Conservation (phyloP, 306 rosid species). For the Argentina anserina region DNA sequence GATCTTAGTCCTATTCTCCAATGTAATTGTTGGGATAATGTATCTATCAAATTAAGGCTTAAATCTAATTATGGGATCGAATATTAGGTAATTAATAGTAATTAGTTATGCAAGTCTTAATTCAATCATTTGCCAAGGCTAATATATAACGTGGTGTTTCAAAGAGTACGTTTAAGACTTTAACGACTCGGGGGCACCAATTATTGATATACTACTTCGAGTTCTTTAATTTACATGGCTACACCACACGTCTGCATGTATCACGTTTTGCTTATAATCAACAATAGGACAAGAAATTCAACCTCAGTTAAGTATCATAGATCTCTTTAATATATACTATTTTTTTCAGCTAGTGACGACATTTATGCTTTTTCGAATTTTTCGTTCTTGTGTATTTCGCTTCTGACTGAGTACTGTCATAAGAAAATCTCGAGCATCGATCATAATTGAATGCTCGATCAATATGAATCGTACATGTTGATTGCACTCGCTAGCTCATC, state of each 20-base stretch:
- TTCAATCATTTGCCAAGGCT: not conserved
- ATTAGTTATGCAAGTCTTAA: not conserved
- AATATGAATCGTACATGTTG: too few relatives aligned
- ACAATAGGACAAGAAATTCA: conserved; percentile 7
- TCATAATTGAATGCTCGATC: not conserved
- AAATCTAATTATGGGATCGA: not conserved
- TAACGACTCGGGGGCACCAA: not conserved
- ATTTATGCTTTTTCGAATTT: not conserved
- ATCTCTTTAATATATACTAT: not conserved
- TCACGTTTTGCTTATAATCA: conserved; percentile 13
- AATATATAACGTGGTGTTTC: not conserved
- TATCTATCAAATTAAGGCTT: not conserved
- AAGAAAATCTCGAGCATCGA: not conserved
- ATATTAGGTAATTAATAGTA: not conserved
- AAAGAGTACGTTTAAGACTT: too few relatives aligned
- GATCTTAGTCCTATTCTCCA: not conserved
- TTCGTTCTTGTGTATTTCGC: not conserved
- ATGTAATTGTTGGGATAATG: not conserved
- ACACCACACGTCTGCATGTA: not conserved
- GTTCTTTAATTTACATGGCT: not conserved
- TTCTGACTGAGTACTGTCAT: not conserved
- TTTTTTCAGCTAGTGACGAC: not conserved
- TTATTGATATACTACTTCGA: not conserved
- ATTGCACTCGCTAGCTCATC: too few relatives aligned
- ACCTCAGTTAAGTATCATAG: not conserved